Evolutionary conservation across 1,139 yeast species (phyloP), one percentile per base, ranked within the genome.

Genomic region (Yamadazyma membranifaciens): DNA sequence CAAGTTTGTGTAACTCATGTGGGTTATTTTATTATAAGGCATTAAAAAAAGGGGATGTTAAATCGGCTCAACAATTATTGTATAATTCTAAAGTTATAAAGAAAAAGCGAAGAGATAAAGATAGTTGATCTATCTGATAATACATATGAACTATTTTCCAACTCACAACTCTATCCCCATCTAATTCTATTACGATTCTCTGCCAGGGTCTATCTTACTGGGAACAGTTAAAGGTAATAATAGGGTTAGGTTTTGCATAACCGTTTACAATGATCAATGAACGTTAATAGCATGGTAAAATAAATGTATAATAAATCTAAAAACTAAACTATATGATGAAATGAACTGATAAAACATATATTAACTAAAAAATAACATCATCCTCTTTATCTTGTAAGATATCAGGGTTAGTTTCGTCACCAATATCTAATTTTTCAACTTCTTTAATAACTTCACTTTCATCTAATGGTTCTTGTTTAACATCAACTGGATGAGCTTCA

Each of bases 311-410:
- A 20, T 20, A 20, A 6, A 6, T 7, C 7, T 6, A 27, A 27
- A 27, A 11, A 6, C 10, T 27, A 20, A 20, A 5, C 10, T 7
- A 26, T 9, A 7, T 26, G 12, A 26, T 10, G 28, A n/a, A n/a
- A 26, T n/a, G 12, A 11, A 33, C 12, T 25, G 28, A 26, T 26
- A 14, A 34, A 12, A 26, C n/a, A 28, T 14, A 26, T 26, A 26
- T 26, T 26, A 39, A 28, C 34, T 59, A 69, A 48, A 69, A 69
- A 40, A 69, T 69, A 45, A 69, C 73, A 49, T 69, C 75, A 39
- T 69, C 73, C 49, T 69, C 75, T 31, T 58, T 60, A 45, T 69
- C 72, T 43, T 67, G 54, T 42, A 69, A 65, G 33, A 67, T 52
- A 43, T 63, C 67, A 20, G 45, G 57, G 24, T 45, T 49, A 31